A percentile compares a stretch with the other conserved stretches of the same genome.
Conservation (phyloP, 2,329 filamentous ascomycete species). For the Xylariaceae sp. region DNA sequence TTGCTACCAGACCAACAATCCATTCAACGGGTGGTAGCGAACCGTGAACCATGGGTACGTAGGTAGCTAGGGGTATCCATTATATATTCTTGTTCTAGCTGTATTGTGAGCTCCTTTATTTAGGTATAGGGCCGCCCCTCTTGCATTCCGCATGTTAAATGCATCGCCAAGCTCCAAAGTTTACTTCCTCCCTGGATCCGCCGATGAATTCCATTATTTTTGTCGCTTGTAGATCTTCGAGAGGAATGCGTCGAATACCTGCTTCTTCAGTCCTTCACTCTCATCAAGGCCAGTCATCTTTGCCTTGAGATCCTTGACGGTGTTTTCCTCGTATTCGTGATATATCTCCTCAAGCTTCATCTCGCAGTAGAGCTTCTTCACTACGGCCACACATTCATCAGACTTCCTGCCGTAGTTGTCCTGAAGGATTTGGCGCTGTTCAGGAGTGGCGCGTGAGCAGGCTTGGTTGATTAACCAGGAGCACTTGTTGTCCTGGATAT, state of each 20-base stretch:
- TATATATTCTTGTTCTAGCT: too few relatives aligned
- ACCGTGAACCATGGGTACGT: too few relatives aligned
- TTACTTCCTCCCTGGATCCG: too few relatives aligned
- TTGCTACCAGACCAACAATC: too few relatives aligned
- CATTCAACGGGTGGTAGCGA: too few relatives aligned
- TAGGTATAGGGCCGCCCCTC: too few relatives aligned
- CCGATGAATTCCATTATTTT: slow-evolving; percentile 56
- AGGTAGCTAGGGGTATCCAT: too few relatives aligned
- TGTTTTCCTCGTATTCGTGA: slow-evolving; percentile 82
- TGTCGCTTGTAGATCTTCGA: slow-evolving; percentile 97
- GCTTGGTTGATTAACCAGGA: slow-evolving; percentile 98
- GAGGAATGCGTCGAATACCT: slow-evolving; percentile 83
- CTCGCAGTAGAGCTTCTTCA: slow-evolving; percentile 87
- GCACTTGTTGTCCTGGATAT: slow-evolving; percentile 99
- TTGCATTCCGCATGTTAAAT: too few relatives aligned
- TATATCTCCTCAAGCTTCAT: slow-evolving; percentile 79
- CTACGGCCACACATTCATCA: slow-evolving; percentile 68
- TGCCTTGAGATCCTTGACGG: slow-evolving; percentile 68
- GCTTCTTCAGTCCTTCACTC: slow-evolving; percentile 81
- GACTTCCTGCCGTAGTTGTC: slow-evolving; percentile 94
- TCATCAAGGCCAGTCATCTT: slow-evolving; percentile 80
- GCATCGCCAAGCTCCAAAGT: too few relatives aligned
- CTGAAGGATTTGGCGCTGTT: slow-evolving; percentile 83
- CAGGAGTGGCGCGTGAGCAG: slow-evolving; percentile 69
- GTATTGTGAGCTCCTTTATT: too few relatives aligned